Evolutionary conservation across 257 asterid species (phyloP).

Genomic region (Ajuga chamaepitys): DNA sequence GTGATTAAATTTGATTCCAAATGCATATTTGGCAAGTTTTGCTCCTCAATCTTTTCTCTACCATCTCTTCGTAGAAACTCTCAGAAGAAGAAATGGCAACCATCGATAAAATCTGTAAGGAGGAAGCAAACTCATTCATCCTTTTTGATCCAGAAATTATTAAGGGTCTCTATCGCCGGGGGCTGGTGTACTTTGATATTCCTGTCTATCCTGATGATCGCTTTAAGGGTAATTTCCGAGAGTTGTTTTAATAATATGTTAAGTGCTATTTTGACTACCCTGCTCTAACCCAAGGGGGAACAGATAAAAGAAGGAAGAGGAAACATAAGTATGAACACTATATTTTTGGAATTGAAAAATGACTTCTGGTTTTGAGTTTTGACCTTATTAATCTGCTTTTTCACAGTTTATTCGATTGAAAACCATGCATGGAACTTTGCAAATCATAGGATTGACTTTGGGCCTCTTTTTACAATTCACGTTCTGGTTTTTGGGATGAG

Average conservation of each 20-base stretch:
- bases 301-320: neutral
- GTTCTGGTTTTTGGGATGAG: neutral
- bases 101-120: conserved; percentile 95
- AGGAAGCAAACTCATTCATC: conserved; percentile 89
- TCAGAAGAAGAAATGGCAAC: conserved; percentile 97
- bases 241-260: neutral
- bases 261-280: neutral
- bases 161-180: conserved; percentile 81
- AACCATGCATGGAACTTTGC: neutral
- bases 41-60: conserved; percentile 4
- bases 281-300: neutral
- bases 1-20: conserved; percentile 8
- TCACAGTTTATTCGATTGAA: neutral
- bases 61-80: conserved; percentile 58
- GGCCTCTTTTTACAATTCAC: neutral
- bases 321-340: neutral
- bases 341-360: neutral
- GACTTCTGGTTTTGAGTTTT: neutral
- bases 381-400: neutral
- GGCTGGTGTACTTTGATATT: conserved; percentile 89
- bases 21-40: conserved; percentile 11
- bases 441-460: neutral
- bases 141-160: conserved; percentile 84
- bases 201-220: conserved; percentile 98
- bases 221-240: conserved; percentile 72